These are phyloP conservation scores for Endoconidiophora laricicola DNA, from an alignment of 2,329 filamentous ascomycete species.

Conservation along the genomic window DNA sequence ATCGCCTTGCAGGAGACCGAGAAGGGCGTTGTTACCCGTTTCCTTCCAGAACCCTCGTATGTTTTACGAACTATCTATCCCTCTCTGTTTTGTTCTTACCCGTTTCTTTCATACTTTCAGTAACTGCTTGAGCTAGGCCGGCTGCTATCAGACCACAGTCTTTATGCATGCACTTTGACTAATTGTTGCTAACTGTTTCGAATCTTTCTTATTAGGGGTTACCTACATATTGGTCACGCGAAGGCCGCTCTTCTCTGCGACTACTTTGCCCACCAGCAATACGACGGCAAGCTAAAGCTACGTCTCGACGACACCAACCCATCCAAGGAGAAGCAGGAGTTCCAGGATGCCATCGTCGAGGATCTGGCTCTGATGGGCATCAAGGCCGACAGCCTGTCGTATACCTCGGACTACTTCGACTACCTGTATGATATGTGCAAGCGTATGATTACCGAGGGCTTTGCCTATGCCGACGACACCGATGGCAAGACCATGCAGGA, in stretches of 20 bases:
- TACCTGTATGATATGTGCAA: slow-evolving; percentile 75
- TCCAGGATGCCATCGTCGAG: slow-evolving; percentile 81
- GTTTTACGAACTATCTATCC: slow-evolving; percentile 17
- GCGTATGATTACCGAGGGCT: slow-evolving; percentile 67
- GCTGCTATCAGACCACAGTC: background rate
- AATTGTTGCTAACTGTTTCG: background rate
- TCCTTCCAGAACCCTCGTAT: slow-evolving; percentile 83
- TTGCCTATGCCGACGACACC: slow-evolving; percentile 91
- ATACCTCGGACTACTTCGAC: slow-evolving; percentile 93
- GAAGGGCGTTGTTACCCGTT: slow-evolving; percentile 78
- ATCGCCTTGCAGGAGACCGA: slow-evolving; percentile 72
- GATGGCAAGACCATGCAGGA: slow-evolving; percentile 74
- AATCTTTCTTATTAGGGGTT: slow-evolving; percentile 35
- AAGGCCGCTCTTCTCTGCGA: slow-evolving; percentile 90
- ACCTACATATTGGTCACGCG: slow-evolving; percentile 88
- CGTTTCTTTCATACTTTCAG: slow-evolving; percentile 14
- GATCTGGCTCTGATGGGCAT: slow-evolving; percentile 85
- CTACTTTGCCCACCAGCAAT: slow-evolving; percentile 89
- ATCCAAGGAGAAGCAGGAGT: slow-evolving; percentile 92
- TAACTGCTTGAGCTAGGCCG: background rate
- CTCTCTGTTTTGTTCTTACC: background rate
- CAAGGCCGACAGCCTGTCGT: slow-evolving; percentile 69
- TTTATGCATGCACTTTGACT: background rate
- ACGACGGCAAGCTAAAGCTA: slow-evolving; percentile 77
- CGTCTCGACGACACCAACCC: slow-evolving; percentile 98